These are phyloP conservation scores for Lepidopterella palustris DNA, from an alignment of 495 filamentous ascomycete genomes.

Conservation along the genomic window DNA sequence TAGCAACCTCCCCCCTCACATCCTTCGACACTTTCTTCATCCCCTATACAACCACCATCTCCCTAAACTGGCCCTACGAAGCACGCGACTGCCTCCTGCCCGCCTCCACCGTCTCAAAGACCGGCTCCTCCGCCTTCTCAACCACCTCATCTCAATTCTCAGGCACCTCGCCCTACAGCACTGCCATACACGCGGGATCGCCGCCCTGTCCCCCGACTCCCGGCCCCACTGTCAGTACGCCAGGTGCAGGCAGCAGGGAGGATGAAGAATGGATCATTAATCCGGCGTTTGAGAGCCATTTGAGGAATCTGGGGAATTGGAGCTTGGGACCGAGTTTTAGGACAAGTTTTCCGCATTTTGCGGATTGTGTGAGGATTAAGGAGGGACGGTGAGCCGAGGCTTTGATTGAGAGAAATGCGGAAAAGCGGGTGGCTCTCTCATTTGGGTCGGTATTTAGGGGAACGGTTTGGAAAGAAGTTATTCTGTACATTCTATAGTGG, in stretches of 20 bases:
- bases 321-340: slow-evolving; percentile 64
- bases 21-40: slow-evolving; percentile 75
- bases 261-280: slow-evolving; percentile 63
- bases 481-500: too few species aligned
- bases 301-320: slow-evolving; percentile 66
- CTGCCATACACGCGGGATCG: slow-evolving; percentile 17
- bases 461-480: too few species aligned
- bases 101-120: slow-evolving; percentile 4
- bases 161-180: slow-evolving; percentile 14
- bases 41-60: slow-evolving; percentile 65
- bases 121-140: slow-evolving; percentile 5
- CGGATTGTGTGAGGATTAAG: slow-evolving; percentile 48
- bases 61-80: slow-evolving; percentile 73
- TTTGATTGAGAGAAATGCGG: too few species aligned
- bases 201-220: slow-evolving; percentile 16
- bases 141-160: slow-evolving; percentile 11
- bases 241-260: slow-evolving; percentile 28
- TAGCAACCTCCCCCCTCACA: slow-evolving; percentile 42
- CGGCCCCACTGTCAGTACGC: slow-evolving; percentile 2
- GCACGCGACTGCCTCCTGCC: slow-evolving; percentile 30
- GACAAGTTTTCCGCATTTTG: slow-evolving; percentile 53
- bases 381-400: slow-evolving; percentile 18
- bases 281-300: slow-evolving; percentile 70
- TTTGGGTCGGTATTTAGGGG: too few species aligned
- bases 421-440: too few species aligned